Base-by-base conservation (phyloP, 2,329 filamentous ascomycete genomes). In the Fusarium hostae region DNA sequence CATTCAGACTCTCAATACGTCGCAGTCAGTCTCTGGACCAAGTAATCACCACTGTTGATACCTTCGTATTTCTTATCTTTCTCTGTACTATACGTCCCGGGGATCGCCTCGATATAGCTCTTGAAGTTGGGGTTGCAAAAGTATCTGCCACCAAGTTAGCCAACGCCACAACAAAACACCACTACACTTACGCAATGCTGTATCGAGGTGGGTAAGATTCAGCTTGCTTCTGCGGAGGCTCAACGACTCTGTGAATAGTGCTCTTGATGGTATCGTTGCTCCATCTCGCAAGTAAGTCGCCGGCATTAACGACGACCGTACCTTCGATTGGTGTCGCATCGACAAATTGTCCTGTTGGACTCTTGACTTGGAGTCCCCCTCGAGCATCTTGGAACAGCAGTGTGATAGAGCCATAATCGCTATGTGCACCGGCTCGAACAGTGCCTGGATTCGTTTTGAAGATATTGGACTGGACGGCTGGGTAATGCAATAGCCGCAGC, bases 241-340 rank as follows among this genome's bases (percentile, higher is more conserved):
- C 93, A 9, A 98, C 93, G 2, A 98, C 95, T 15, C 94, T 90
- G 81, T 98, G 95, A 66, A 94, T 89, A 7, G 95, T 98, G 78
- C 92, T 95, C 83, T 92, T 94, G 82, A 98, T 97, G 8, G 89
- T 92, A 77, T 97, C 94, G 78, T 98, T 98, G 71, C 92, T 94
- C 95, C 94, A 97, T 57, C 94, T 86, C 2, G 93, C 91, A 54
- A 98, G 84, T 73, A 98, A 79, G 78, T 98, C 95, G 2, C 94
- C 95, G 0, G 94, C 94, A 77, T 98, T 98, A 71, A 97, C 88
- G 15, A 98, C 93, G 43, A 96, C 91, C 0, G 94, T 94, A 59
- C 90, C 91, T 39, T 90, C 85, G 66, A 97, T 95, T 0, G 95
- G 94, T 10, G 89, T 94, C 2, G 93, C 95, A 77, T 97, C 89